Conservation (phyloP, 192 early-diverging fungal species). For the Backusella tarrabulga region DNA sequence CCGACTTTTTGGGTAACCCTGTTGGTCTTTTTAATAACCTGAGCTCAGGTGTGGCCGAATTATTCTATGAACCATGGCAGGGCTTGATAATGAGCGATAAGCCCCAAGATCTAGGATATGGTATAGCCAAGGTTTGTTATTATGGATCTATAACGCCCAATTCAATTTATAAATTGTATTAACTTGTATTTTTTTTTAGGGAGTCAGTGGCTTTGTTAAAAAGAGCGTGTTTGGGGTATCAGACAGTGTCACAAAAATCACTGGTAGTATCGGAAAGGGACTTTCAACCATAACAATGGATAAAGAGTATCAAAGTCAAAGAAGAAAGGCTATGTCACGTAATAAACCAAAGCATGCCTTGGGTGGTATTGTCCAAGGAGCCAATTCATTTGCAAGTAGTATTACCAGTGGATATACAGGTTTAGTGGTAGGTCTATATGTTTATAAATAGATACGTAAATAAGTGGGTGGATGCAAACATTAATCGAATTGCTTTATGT, state of each 20-base stretch:
- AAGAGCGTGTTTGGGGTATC: slow-evolving; percentile 98
- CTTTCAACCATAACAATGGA: slow-evolving; percentile 95
- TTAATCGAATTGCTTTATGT: slow-evolving; percentile 15
- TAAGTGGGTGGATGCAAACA: slow-evolving; percentile 15
- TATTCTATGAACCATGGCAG: slow-evolving; percentile 98
- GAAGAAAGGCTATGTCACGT: slow-evolving; percentile 74
- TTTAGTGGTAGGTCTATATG: slow-evolving; percentile 61
- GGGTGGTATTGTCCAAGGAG: slow-evolving; percentile 86
- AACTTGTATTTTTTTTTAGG: slow-evolving; percentile 35
- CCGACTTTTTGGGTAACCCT: slow-evolving; percentile 97
- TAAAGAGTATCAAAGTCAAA: slow-evolving; percentile 79
- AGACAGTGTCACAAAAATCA: slow-evolving; percentile 93
- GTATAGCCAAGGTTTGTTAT: slow-evolving; percentile 80
- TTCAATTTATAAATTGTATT: neutral
- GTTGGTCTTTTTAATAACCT: slow-evolving; percentile 96
- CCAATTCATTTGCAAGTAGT: slow-evolving; percentile 79
- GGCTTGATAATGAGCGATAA: slow-evolving; percentile 93
- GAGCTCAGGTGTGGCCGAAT: slow-evolving; percentile 91
- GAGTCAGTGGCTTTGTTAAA: slow-evolving; percentile 74
- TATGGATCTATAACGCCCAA: neutral
- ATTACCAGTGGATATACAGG: slow-evolving; percentile 88
- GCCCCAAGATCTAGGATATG: slow-evolving; percentile 93
- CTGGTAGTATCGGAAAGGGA: slow-evolving; percentile 96
- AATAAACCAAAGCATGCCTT: slow-evolving; percentile 92
- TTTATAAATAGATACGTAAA: neutral